These are phyloP conservation scores for Calonectria hawksworthii DNA, from an alignment of 2,329 filamentous ascomycete genomes.

Conservation along the genomic window DNA sequence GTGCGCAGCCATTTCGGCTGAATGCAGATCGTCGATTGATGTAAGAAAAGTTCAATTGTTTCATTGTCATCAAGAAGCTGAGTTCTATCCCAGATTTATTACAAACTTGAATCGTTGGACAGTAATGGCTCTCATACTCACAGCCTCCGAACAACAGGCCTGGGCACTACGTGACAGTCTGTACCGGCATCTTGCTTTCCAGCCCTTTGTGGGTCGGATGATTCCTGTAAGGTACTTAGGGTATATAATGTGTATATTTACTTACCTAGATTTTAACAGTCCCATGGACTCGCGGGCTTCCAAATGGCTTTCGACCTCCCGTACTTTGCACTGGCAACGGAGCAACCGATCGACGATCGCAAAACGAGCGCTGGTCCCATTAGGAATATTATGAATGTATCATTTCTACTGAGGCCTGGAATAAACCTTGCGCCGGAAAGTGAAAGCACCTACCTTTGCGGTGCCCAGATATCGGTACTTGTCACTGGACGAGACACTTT, in stretches of 20 bases:
- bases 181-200: slow-evolving; percentile 1
- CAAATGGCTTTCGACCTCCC: slow-evolving; percentile 11
- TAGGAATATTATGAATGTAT: neutral
- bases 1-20: too few species aligned
- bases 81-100: neutral
- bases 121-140: slow-evolving; percentile 16
- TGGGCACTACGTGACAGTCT: neutral
- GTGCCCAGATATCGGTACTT: slow-evolving; percentile 24
- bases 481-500: accelerated
- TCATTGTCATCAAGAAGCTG: neutral
- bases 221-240: neutral
- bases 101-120: slow-evolving; percentile 9
- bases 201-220: neutral
- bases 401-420: neutral
- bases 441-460: neutral
- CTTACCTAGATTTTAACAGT: neutral
- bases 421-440: neutral
- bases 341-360: neutral
- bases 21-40: slow-evolving; percentile 16
- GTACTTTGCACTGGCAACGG: neutral
- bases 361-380: neutral
- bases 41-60: neutral
- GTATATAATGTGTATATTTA: neutral
- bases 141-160: neutral
- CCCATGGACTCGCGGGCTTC: neutral